Percentiles rank a stretch among this genome's conserved stretches.
phyloP scores from a whole-genome alignment of 345 rosid genomes.

The Eucalyptus curtisii region DNA sequence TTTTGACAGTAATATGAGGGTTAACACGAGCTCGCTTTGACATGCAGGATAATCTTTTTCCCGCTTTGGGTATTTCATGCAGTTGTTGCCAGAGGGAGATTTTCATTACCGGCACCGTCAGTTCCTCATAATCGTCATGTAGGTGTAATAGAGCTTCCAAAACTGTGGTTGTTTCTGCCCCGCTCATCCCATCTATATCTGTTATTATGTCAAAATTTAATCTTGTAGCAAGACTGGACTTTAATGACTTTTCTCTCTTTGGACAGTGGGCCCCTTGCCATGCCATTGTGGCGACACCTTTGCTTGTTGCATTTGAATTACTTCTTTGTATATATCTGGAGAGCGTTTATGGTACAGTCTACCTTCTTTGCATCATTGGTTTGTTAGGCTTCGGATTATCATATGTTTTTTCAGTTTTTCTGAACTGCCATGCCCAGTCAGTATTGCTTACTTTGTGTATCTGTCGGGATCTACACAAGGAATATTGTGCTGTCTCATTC shows the following conservation, averaged over 20 bases:
- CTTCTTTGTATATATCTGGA: slow-evolving; percentile 96
- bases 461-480: neutral
- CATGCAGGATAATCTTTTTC: slow-evolving; percentile 65
- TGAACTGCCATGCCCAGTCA: neutral
- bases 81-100: slow-evolving; percentile 89
- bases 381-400: neutral
- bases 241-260: neutral
- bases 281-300: slow-evolving; percentile 83
- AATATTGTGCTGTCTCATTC: neutral
- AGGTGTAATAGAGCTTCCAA: slow-evolving; percentile 2
- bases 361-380: neutral
- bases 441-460: neutral
- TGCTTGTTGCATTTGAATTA: slow-evolving; percentile 88
- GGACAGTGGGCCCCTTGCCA: slow-evolving; percentile 99
- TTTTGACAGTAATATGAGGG: neutral
- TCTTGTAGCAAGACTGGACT: neutral
- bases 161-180: neutral
- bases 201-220: neutral
- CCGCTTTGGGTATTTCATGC: slow-evolving; percentile 94
- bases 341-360: slow-evolving; percentile 48
- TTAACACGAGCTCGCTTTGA: neutral
- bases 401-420: neutral
- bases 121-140: slow-evolving; percentile 92
- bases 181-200: neutral
- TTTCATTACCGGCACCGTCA: slow-evolving; percentile 93